Evolutionary conservation across 345 rosid species (phyloP), one percentile per base, ranked within the genome.

Genomic region (Leavenworthia alabamica): DNA sequence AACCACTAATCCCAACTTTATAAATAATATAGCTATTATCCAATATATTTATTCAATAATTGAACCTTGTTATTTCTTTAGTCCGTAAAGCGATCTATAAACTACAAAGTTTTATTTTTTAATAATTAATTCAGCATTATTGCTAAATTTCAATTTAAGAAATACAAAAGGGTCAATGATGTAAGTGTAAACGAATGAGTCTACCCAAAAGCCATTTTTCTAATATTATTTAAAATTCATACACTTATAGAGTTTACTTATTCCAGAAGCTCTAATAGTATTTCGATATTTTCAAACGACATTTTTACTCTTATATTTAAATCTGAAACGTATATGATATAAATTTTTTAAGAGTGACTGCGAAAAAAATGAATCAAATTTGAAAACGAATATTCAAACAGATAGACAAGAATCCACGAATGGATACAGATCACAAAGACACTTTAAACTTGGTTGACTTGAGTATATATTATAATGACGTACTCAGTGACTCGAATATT

Each of bases 381-480:
- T 42, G 29, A 24, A 20, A 17, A 2, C 20, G 48, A 60, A 68
- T 68, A 26, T 52, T 69, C 54, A 3, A 42, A 60, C 33, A 43
- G 41, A 24, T 45, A 5, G 28, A 23, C 53, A 56, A 68, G 20
- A 39, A 66, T 32, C 56, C 33, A 66, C 23, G 47, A 44, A 40
- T 16, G 26, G 29, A 32, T 59, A 31, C 39, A 41, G 26, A 58
- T 66, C 32, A 36, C 17, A 49, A 7, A 53, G 0, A 56, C 59
- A 57, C 72, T n/a, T n/a, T n/a, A 68, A 50, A 51, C 73, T 60
- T 68, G 48, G 46, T 60, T 68, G 67, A 68, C 73, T 60, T 60
- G 66, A 11, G 10, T 60, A 24, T 55, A 51, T 51, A 41, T 41
- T 50, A 16, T 33, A 35, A 44, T 69, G 68, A 61, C 57, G 43